Conservation (phyloP, 441 rosid genomes). For the Euphorbia corollata region DNA sequence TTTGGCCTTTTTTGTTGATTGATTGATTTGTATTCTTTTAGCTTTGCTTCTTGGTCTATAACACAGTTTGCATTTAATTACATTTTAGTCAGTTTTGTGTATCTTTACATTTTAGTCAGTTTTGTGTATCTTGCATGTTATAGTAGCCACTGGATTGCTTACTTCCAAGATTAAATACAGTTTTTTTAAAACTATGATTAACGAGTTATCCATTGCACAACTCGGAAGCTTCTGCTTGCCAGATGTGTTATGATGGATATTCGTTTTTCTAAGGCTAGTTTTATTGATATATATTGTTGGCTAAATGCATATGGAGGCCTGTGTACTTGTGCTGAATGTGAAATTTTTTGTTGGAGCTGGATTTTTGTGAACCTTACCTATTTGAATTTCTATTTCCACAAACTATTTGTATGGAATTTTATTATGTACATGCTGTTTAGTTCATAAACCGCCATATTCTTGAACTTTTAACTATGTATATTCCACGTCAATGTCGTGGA, state of each 20-base stretch:
- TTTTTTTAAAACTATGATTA: neutral
- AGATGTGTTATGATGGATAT: no score
- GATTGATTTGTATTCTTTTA: neutral
- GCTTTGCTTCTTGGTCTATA: neutral
- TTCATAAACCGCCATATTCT: no score
- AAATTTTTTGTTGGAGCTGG: neutral
- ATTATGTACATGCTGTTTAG: neutral
- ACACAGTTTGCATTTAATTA: neutral
- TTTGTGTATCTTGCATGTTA: no score
- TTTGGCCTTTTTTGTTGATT: neutral
- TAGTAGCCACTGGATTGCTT: neutral
- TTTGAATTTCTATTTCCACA: no score
- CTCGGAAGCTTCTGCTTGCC: no score
- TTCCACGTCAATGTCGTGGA: no score
- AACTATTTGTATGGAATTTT: neutral
- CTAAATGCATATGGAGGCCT: neutral
- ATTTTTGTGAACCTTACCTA: no score
- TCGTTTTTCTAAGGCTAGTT: neutral
- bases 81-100: neutral
- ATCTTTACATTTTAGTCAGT: no score
- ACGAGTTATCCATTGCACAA: neutral
- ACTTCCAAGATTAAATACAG: constrained; percentile 1
- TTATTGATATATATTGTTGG: neutral
- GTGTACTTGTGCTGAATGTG: neutral
- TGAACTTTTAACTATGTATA: no score